Evolutionary conservation across 257 asterid species (phyloP).

Genomic region (Apocynum venetum): DNA sequence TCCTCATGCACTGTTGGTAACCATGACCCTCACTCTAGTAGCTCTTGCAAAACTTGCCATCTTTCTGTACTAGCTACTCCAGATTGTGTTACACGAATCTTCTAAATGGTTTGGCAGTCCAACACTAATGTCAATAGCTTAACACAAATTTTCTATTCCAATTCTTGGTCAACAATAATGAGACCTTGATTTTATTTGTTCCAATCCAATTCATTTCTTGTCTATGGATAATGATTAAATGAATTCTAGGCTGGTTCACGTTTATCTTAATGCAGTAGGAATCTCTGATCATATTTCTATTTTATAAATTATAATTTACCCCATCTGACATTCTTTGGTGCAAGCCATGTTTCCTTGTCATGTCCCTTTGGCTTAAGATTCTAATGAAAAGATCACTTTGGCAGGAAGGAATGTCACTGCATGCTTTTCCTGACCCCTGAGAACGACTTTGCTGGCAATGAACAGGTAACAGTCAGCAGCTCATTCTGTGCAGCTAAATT

Average conservation of each 20-base stretch:
- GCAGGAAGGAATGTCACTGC: slow-evolving; percentile 94
- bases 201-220: neutral
- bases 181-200: neutral
- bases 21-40: neutral
- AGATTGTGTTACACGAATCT: neutral
- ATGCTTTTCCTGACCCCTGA: slow-evolving; percentile 90
- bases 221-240: neutral
- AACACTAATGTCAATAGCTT: neutral
- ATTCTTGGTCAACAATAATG: neutral
- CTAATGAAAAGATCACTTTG: slow-evolving; percentile 16
- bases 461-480: slow-evolving; percentile 49
- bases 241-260: neutral
- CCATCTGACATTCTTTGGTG: slow-evolving; percentile 1
- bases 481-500: too few species aligned
- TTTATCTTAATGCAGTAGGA: neutral
- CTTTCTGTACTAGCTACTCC: neutral
- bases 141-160: neutral
- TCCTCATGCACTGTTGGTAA: neutral
- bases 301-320: neutral
- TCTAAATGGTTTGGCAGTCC: neutral
- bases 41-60: neutral
- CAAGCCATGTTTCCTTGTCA: neutral
- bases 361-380: neutral
- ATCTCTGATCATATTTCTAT: neutral
- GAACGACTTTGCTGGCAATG: slow-evolving; percentile 88